A percentile compares a stretch with the other conserved stretches of the same genome.
These are phyloP conservation scores for Hyparrhenia diplandra DNA, from an alignment of 176 grass and related monocot species.

Conservation along the genomic window DNA sequence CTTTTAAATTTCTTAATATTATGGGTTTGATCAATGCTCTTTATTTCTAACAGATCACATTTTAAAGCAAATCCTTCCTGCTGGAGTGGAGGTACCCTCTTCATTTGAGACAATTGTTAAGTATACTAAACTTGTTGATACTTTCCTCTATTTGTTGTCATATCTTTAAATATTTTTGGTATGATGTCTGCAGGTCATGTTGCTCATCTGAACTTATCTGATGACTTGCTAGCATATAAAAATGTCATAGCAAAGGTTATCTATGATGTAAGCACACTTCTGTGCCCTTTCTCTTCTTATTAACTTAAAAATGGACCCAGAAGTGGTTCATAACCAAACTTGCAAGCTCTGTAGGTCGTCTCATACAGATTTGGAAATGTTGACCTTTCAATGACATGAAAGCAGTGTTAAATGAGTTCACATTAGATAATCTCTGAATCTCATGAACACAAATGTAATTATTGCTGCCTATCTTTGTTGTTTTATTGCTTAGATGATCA, in stretches of 20 bases:
- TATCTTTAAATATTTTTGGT: conserved; percentile 14
- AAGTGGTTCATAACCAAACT: background rate
- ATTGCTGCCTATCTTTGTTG: background rate
- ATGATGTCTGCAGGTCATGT: conserved; percentile 77
- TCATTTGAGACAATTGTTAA: conserved; percentile 99
- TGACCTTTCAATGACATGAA: conserved; percentile 2
- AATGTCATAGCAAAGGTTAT: conserved; percentile 87
- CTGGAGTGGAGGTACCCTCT: conserved; percentile 80
- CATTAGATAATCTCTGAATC: background rate
- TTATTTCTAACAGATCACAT: conserved; percentile 68
- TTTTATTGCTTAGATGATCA: conserved; percentile 7
- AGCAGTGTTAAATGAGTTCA: conserved; percentile 4
- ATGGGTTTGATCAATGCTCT: background rate
- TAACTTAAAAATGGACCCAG: background rate
- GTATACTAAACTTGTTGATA: conserved; percentile 37
- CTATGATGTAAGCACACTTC: conserved; percentile 72
- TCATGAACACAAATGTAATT: background rate
- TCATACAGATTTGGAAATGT: background rate
- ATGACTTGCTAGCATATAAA: conserved; percentile 76
- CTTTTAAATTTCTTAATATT: background rate
- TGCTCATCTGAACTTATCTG: conserved; percentile 93
- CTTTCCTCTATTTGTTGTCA: background rate
- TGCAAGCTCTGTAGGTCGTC: background rate
- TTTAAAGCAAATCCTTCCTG: conserved; percentile 77
- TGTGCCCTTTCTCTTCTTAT: background rate